Evolutionary conservation across 371 early-diverging fungal genomes (phyloP).

Genomic region (Mucor circinelloides): DNA sequence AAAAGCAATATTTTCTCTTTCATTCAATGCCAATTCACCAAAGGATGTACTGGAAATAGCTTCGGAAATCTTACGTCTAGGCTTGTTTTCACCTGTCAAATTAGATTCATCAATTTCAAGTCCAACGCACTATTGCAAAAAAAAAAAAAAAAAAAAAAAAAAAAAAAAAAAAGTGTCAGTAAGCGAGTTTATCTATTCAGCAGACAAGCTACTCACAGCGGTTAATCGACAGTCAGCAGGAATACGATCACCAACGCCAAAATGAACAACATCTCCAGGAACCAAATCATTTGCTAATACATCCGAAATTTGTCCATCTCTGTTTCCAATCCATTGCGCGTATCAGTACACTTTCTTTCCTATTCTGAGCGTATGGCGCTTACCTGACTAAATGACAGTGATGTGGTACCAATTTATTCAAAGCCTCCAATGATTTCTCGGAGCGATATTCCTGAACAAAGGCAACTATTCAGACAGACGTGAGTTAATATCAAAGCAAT

Average conservation of each 20-base stretch:
- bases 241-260: constrained; percentile 86
- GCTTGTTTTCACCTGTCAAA: constrained; percentile 89
- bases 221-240: constrained; percentile 85
- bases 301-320: constrained; percentile 61
- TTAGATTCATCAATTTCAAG: constrained; percentile 87
- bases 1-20: constrained; percentile 83
- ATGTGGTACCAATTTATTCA: constrained; percentile 88
- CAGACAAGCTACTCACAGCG: constrained; percentile 41
- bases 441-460: constrained; percentile 91
- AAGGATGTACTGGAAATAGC: constrained; percentile 49
- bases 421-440: constrained; percentile 83
- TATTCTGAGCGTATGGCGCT: not conserved
- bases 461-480: constrained; percentile 61
- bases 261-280: constrained; percentile 83
- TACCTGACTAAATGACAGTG: constrained; percentile 81
- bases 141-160: no score
- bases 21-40: constrained; percentile 67
- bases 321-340: constrained; percentile 12
- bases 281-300: constrained; percentile 78
- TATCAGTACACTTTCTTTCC: not conserved
- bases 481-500: not conserved
- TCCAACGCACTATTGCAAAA: constrained; percentile 57
- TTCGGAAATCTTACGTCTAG: constrained; percentile 67
- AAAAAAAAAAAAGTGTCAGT: not conserved
- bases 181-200: not conserved